Conservation (phyloP, 2,329 filamentous ascomycete genomes). For the Phyllachora maydis region DNA sequence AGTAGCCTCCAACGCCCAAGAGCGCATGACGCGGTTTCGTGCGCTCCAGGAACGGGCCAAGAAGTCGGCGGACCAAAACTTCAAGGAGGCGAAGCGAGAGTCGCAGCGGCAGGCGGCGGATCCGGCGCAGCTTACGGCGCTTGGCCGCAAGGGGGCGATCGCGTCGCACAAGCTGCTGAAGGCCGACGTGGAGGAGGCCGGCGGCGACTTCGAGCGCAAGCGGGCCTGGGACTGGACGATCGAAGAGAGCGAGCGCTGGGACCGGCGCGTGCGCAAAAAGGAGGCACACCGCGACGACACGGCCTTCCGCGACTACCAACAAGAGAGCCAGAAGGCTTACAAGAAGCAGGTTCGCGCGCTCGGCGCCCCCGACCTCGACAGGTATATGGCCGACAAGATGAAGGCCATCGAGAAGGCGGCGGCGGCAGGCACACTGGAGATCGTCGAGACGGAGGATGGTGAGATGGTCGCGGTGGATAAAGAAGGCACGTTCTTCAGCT, state of each 20-base stretch:
- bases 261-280: slow-evolving; percentile 76
- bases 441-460: slow-evolving; percentile 87
- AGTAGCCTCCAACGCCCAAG: no score
- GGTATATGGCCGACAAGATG: slow-evolving; percentile 76
- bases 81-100: slow-evolving; percentile 69
- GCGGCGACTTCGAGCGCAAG: slow-evolving; percentile 92
- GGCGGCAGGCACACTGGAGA: slow-evolving; percentile 65
- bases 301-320: slow-evolving; percentile 73
- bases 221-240: slow-evolving; percentile 97
- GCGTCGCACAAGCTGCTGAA: slow-evolving; percentile 87
- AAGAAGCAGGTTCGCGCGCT: slow-evolving; percentile 72
- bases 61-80: slow-evolving; percentile 49
- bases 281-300: slow-evolving; percentile 62
- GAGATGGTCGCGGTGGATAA: slow-evolving; percentile 89
- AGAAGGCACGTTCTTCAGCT: slow-evolving; percentile 79
- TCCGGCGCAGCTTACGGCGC: slow-evolving; percentile 51
- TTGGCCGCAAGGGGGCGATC: slow-evolving; percentile 73
- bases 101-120: slow-evolving; percentile 62
- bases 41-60: slow-evolving; percentile 67
- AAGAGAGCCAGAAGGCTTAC: slow-evolving; percentile 82
- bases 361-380: slow-evolving; percentile 52
- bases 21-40: slow-evolving; percentile 67
- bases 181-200: slow-evolving; percentile 66
- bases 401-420: slow-evolving; percentile 71
- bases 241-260: slow-evolving; percentile 88